Conservation (phyloP, 192 early-diverging fungal genomes). For the Backusella macrospora region DNA sequence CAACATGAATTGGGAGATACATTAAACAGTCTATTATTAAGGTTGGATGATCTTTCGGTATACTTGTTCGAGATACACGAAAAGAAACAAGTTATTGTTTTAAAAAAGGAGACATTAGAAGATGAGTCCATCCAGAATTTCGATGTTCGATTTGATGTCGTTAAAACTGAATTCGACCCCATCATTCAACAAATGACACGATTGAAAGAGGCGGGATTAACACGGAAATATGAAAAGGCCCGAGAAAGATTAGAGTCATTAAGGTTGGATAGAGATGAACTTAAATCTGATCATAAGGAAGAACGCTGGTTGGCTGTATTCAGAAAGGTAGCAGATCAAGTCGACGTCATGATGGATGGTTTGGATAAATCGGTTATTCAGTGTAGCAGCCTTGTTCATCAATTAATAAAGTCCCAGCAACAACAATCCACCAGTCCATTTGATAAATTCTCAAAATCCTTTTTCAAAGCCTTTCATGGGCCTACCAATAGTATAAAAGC, state of each 20-base stretch:
- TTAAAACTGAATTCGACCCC: slow-evolving; percentile 3
- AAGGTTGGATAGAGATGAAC: slow-evolving; percentile 51
- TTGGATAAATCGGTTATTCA: slow-evolving; percentile 55
- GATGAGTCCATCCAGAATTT: slow-evolving; percentile 6
- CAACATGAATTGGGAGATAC: slow-evolving; percentile 37
- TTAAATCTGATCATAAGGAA: slow-evolving; percentile 62
- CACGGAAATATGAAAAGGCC: slow-evolving; percentile 36
- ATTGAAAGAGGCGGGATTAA: slow-evolving; percentile 19
- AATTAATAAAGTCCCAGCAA: slow-evolving; percentile 30
- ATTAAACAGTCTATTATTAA: slow-evolving; percentile 40
- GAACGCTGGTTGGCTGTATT: slow-evolving; percentile 62
- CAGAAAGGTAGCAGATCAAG: slow-evolving; percentile 55
- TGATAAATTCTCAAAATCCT: slow-evolving; percentile 30
- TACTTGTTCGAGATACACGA: slow-evolving; percentile 51
- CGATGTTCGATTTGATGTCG: slow-evolving; percentile 5
- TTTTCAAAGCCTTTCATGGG: slow-evolving; percentile 18
- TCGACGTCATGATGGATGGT: slow-evolving; percentile 61
- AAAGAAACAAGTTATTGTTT: slow-evolving; percentile 24
- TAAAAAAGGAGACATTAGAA: slow-evolving; percentile 11
- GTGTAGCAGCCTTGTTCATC: slow-evolving; percentile 40
- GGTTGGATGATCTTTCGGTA: slow-evolving; percentile 48
- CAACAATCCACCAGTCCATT: slow-evolving; percentile 11
- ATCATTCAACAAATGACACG: slow-evolving; percentile 2
- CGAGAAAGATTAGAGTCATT: slow-evolving; percentile 54
- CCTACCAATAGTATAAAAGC: background rate